These are phyloP conservation scores for Curvularia lunata DNA, from an alignment of 2,329 filamentous ascomycete species.

Conservation along the genomic window DNA sequence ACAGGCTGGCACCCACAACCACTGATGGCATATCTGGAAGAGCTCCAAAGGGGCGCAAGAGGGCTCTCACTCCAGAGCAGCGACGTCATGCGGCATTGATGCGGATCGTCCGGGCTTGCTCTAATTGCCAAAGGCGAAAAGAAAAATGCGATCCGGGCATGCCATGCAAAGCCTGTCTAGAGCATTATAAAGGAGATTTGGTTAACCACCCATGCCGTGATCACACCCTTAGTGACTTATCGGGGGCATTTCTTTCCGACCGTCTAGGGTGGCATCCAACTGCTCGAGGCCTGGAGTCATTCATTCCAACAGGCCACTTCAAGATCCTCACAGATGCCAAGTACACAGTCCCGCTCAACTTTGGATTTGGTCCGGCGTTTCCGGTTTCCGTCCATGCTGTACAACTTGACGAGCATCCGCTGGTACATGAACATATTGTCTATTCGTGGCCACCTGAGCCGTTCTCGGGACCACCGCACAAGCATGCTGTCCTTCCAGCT, in stretches of 20 bases:
- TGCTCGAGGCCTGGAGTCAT: slow-evolving; percentile 35
- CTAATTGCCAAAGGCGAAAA: slow-evolving; percentile 46
- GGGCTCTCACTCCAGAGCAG: slow-evolving; percentile 42
- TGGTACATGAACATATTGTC: slow-evolving; percentile 45
- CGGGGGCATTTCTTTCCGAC: slow-evolving; percentile 39
- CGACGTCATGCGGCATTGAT: slow-evolving; percentile 46
- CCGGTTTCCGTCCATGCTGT: slow-evolving; percentile 36
- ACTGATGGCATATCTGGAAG: slow-evolving; percentile 35
- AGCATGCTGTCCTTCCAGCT: slow-evolving; percentile 46
- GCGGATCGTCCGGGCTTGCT: slow-evolving; percentile 45
- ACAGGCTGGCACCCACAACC: slow-evolving; percentile 40
- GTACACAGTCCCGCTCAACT: slow-evolving; percentile 41
- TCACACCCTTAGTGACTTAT: slow-evolving; percentile 37
- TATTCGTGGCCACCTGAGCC: slow-evolving; percentile 47
- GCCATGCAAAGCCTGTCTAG: slow-evolving; percentile 49
- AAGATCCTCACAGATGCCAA: slow-evolving; percentile 23
- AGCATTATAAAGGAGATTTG: slow-evolving; percentile 48
- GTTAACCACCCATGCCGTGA: slow-evolving; percentile 48
- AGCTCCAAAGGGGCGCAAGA: slow-evolving; percentile 42
- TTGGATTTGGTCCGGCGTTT: slow-evolving; percentile 45
- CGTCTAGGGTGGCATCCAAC: slow-evolving; percentile 48
- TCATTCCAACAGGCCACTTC: slow-evolving; percentile 27
- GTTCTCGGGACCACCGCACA: slow-evolving; percentile 21
- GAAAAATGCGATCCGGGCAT: slow-evolving; percentile 50
- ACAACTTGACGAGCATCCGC: slow-evolving; percentile 24